A percentile compares a stretch with the other conserved stretches of the same genome.
Evolutionary conservation across 768 basidiomycete species (phyloP).

Genomic region (Tulasnella sp.): DNA sequence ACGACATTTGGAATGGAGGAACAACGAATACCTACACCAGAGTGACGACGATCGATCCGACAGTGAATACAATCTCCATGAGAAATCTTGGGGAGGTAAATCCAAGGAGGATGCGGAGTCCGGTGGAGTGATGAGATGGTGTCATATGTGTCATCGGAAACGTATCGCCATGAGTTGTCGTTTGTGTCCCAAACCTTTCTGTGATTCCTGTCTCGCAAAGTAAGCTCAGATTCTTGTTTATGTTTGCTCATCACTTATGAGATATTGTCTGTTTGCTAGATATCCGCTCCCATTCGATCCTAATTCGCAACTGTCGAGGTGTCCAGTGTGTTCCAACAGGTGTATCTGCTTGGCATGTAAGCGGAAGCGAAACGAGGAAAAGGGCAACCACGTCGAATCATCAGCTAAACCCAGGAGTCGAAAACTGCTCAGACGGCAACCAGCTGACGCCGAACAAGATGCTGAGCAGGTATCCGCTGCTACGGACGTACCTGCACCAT

Average conservation of each 20-base stretch:
- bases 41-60: too few species aligned
- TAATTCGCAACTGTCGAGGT: background rate
- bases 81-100: too few species aligned
- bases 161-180: background rate
- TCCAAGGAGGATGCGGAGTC: too few species aligned
- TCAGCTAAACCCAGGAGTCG: background rate
- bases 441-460: background rate
- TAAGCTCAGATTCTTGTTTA: background rate
- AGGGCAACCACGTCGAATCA: background rate
- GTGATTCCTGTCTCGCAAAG: conserved; percentile 5
- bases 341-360: conserved; percentile 4
- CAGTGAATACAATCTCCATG: too few species aligned
- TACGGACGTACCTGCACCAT: background rate
- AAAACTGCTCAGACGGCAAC: background rate
- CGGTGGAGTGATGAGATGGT: too few species aligned
- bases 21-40: too few species aligned
- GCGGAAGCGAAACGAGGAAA: background rate
- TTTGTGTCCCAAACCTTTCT: background rate
- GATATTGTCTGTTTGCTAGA: background rate
- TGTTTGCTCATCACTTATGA: background rate
- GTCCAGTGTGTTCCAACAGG: background rate
- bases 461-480: background rate
- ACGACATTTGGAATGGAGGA: too few species aligned
- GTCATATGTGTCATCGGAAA: conserved; percentile 10
- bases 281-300: conserved; percentile 6